Conservation (phyloP, 1,284 basidiomycete species). For the Ustilago lituana region DNA sequence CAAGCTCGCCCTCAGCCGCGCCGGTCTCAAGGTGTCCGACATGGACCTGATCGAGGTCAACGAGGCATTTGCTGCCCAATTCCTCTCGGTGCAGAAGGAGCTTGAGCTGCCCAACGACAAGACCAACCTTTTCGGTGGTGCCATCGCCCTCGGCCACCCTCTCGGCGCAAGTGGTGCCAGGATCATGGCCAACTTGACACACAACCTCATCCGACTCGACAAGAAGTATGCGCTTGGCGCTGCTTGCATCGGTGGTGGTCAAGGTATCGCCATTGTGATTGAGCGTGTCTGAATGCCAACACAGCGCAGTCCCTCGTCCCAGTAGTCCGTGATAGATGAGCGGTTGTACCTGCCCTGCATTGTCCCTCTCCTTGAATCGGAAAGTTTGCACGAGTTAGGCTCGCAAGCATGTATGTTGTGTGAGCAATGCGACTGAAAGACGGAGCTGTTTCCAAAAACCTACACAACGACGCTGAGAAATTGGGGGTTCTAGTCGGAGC, state of each 20-base stretch:
- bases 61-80: constrained; percentile 92
- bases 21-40: constrained; percentile 68
- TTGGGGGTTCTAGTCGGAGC: too few species aligned
- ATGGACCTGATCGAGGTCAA: constrained; percentile 73
- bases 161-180: constrained; percentile 71
- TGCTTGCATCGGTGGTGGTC: constrained; percentile 72
- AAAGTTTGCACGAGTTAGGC: too few species aligned
- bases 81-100: constrained; percentile 88
- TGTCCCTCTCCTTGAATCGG: too few species aligned
- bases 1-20: constrained; percentile 67
- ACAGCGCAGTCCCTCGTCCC: too few species aligned
- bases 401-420: too few species aligned
- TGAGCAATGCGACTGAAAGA: too few species aligned
- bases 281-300: constrained; percentile 60
- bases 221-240: constrained; percentile 72
- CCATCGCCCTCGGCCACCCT: constrained; percentile 72
- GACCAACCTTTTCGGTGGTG: constrained; percentile 71
- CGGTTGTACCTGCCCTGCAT: too few species aligned
- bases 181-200: constrained; percentile 71
- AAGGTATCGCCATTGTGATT: constrained; percentile 69
- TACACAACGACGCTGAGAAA: too few species aligned
- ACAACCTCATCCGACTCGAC: constrained; percentile 71
- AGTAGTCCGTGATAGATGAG: too few species aligned
- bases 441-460: too few species aligned
- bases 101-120: constrained; percentile 75